Evolutionary conservation across 306 rosid species (phyloP).

Genomic region (Vigna trinervia): DNA sequence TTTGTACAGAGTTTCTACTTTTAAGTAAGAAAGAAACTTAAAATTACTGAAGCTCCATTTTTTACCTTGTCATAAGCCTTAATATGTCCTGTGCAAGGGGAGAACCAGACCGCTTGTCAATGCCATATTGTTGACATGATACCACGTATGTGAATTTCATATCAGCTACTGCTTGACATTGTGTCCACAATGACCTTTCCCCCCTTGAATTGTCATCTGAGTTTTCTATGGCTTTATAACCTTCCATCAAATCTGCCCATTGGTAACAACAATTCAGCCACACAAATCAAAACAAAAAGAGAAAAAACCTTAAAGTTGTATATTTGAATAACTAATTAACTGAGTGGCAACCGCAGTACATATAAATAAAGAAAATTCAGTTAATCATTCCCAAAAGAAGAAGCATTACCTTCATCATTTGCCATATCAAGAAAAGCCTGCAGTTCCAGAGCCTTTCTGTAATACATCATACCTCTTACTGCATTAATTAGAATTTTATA

Average conservation of each 20-base stretch:
- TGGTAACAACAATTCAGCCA: conserved; percentile 40
- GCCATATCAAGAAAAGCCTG: conserved; percentile 99
- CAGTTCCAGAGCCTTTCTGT: conserved; percentile 96
- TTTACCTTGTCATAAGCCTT: conserved; percentile 90
- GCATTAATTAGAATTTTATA: conserved; percentile 36
- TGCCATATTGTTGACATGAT: conserved; percentile 94
- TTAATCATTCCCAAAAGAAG: conserved; percentile 26
- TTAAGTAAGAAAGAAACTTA: neutral
- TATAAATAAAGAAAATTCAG: conserved; percentile 1
- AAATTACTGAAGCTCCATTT: conserved; percentile 12
- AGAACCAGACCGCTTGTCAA: conserved; percentile 89
- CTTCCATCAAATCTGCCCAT: conserved; percentile 87
- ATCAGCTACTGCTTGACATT: conserved; percentile 96
- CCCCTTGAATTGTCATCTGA: conserved; percentile 76
- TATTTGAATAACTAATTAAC: conserved; percentile 14
- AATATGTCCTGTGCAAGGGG: conserved; percentile 82
- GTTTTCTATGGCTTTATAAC: conserved; percentile 91
- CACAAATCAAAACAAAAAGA: conserved; percentile 12
- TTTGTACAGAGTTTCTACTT: neutral
- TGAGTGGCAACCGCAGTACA: neutral
- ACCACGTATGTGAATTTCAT: conserved; percentile 95
- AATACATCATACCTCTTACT: conserved; percentile 99
- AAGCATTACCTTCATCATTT: conserved; percentile 70
- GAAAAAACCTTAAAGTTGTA: neutral
- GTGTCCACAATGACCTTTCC: conserved; percentile 86